These are phyloP conservation scores for Lachnellula cervina DNA, from an alignment of 2,329 filamentous ascomycete species.

Conservation along the genomic window DNA sequence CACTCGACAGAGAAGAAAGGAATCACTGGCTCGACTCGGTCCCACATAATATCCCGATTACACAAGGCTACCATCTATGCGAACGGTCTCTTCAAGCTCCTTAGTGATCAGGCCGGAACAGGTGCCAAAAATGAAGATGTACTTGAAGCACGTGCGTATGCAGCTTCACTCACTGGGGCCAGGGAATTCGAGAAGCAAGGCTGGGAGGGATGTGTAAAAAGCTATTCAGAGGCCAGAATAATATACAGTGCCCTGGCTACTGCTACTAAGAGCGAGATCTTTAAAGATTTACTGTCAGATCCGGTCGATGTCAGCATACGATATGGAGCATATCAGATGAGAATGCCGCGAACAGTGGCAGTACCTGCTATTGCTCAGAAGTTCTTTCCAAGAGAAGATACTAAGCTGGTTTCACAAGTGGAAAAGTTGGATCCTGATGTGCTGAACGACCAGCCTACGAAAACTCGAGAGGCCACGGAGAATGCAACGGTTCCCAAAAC, in stretches of 20 bases:
- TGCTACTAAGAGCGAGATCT: slow-evolving; percentile 66
- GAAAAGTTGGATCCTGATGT: slow-evolving; percentile 65
- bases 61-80: slow-evolving; percentile 73
- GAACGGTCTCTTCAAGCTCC: slow-evolving; percentile 58
- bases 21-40: slow-evolving; percentile 72
- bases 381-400: slow-evolving; percentile 66
- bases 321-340: slow-evolving; percentile 89
- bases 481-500: slow-evolving; percentile 61
- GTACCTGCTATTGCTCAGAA: slow-evolving; percentile 74
- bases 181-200: slow-evolving; percentile 80
- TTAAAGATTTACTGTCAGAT: slow-evolving; percentile 78
- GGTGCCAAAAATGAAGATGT: slow-evolving; percentile 66
- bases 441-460: slow-evolving; percentile 52
- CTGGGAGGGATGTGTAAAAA: slow-evolving; percentile 74
- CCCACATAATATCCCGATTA: slow-evolving; percentile 83
- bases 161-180: slow-evolving; percentile 68
- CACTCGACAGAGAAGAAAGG: slow-evolving; percentile 76
- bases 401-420: slow-evolving; percentile 59
- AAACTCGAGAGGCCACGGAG: slow-evolving; percentile 45
- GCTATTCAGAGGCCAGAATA: slow-evolving; percentile 71
- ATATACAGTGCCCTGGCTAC: slow-evolving; percentile 75
- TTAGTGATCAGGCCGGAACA: slow-evolving; percentile 59
- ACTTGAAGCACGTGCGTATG: slow-evolving; percentile 83
- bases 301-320: slow-evolving; percentile 91
- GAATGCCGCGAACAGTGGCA: slow-evolving; percentile 78